phyloP scores from a whole-genome alignment of 805 yeast species.

The Komagataella populi region DNA sequence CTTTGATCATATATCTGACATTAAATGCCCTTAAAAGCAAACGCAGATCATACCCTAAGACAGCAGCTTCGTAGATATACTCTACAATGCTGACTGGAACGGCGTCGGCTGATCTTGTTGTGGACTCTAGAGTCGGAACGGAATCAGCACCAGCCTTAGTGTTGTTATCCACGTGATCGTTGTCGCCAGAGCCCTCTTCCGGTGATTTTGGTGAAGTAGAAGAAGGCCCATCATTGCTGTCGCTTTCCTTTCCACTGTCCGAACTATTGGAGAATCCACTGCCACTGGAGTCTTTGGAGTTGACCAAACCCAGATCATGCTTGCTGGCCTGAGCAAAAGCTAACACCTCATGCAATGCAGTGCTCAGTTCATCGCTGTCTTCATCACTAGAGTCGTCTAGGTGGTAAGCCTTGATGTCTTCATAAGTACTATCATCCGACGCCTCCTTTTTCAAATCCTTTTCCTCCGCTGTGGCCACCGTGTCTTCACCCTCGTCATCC shows the following conservation, averaged over 20 bases:
- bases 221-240: background rate
- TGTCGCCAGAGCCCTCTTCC: constrained; percentile 1
- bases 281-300: background rate
- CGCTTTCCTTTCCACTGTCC: background rate
- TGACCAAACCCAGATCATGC: background rate
- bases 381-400: constrained; percentile 14
- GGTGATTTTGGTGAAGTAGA: background rate
- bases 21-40: constrained; percentile 44
- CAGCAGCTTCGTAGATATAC: constrained; percentile 46
- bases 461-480: background rate
- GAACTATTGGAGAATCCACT: background rate
- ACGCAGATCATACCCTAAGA: constrained; percentile 49
- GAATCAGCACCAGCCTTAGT: constrained; percentile 1
- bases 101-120: constrained; percentile 15
- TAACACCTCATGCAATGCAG: background rate
- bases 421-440: constrained; percentile 4
- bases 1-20: constrained; percentile 33
- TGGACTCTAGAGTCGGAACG: background rate
- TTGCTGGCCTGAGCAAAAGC: background rate
- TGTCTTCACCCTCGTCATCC: background rate
- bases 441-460: background rate
- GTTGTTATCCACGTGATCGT: constrained; percentile 3
- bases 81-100: constrained; percentile 48
- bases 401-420: constrained; percentile 10
- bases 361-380: constrained; percentile 5